A percentile compares a stretch with the other conserved stretches of the same genome.
phyloP scores from a whole-genome alignment of 2,329 filamentous ascomycete genomes.

The Tolypocladium endophyticum region DNA sequence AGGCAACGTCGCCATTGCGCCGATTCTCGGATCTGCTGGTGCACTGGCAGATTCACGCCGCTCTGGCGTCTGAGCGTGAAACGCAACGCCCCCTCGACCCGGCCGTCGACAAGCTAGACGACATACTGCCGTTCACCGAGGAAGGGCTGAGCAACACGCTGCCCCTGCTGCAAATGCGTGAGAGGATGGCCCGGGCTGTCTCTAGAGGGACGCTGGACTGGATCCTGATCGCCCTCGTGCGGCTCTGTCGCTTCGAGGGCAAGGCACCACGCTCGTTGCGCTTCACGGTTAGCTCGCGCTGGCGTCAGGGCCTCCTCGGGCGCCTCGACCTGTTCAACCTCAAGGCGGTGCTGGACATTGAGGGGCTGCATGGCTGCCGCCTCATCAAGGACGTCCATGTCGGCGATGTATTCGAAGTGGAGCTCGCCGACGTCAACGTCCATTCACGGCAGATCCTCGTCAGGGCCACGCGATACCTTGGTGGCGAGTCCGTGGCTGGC shows the following conservation, averaged over 20 bases:
- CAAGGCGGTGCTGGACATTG: slow-evolving; percentile 27
- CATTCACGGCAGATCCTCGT: slow-evolving; percentile 34
- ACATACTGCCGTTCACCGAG: slow-evolving; percentile 35
- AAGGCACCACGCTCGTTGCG: slow-evolving; percentile 35
- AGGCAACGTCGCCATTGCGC: slow-evolving; percentile 56
- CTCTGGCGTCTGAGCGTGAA: slow-evolving; percentile 36
- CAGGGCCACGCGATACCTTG: slow-evolving; percentile 26
- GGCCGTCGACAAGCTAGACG: slow-evolving; percentile 15
- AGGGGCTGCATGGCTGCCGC: slow-evolving; percentile 24
- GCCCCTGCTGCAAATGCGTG: slow-evolving; percentile 39
- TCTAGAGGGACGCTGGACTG: slow-evolving; percentile 37
- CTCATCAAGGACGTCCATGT: slow-evolving; percentile 31
- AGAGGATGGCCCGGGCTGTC: slow-evolving; percentile 37
- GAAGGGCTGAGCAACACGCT: slow-evolving; percentile 32
- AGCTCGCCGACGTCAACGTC: slow-evolving; percentile 43
- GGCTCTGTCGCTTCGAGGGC: slow-evolving; percentile 47
- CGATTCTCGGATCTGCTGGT: slow-evolving; percentile 52
- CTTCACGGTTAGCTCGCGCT: slow-evolving; percentile 33
- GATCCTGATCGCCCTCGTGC: slow-evolving; percentile 49
- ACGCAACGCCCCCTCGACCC: slow-evolving; percentile 13
- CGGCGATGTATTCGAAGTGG: slow-evolving; percentile 46
- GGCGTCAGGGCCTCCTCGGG: slow-evolving; percentile 24
- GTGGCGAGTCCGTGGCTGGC: not conserved
- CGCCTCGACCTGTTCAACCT: slow-evolving; percentile 41
- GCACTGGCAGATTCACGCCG: slow-evolving; percentile 57